phyloP scores from a whole-genome alignment of 1,139 yeast genomes.

The Yamadazyma jaroonii region DNA sequence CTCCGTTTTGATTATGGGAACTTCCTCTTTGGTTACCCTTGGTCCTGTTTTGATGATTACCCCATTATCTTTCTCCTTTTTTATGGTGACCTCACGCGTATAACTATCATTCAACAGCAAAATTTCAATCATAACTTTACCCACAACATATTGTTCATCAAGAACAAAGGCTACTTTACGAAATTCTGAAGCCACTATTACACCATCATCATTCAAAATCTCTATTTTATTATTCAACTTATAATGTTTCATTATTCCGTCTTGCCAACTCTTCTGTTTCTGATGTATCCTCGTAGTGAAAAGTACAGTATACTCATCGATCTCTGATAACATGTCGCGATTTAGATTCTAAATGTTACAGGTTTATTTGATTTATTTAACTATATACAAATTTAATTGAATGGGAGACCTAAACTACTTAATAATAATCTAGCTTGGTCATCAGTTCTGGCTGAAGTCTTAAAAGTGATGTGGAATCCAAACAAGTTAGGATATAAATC shows the following conservation, averaged over 20 bases:
- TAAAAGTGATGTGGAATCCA: constrained; percentile 83
- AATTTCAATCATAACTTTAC: constrained; percentile 12
- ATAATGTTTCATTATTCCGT: constrained; percentile 48
- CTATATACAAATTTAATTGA: constrained; percentile 26
- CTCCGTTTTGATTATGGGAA: neutral
- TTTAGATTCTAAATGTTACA: too few relatives aligned
- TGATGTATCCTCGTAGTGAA: constrained; percentile 48
- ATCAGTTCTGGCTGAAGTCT: constrained; percentile 88
- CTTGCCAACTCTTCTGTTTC: constrained; percentile 53
- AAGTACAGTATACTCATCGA: constrained; percentile 19
- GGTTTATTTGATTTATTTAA: neutral
- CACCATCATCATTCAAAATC: constrained; percentile 35
- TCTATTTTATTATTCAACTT: constrained; percentile 48
- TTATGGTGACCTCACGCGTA: constrained; percentile 11
- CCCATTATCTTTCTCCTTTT: constrained; percentile 6
- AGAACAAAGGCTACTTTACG: constrained; percentile 7
- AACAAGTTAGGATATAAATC: constrained; percentile 86
- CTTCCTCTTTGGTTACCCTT: neutral
- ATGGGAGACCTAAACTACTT: constrained; percentile 82
- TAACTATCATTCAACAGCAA: constrained; percentile 7
- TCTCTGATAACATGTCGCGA: constrained; percentile 9
- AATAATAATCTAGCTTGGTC: constrained; percentile 86
- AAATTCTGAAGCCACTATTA: constrained; percentile 32
- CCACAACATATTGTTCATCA: constrained; percentile 11
- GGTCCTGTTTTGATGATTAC: constrained; percentile 6